Conservation (phyloP, 768 basidiomycete genomes). For the Cyclocybe aegerita region DNA sequence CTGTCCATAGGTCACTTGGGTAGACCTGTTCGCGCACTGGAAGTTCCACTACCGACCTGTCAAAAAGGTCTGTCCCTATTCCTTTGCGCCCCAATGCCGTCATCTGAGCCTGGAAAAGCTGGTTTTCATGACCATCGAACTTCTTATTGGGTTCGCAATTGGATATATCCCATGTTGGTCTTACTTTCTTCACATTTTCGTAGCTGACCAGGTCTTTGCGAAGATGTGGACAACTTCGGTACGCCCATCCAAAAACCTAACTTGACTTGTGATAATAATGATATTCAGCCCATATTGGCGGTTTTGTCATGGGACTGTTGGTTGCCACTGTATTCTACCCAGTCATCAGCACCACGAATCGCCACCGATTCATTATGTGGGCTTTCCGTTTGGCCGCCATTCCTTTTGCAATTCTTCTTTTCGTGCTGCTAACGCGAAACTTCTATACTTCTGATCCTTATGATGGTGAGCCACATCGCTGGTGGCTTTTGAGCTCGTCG, state of each 20-base stretch:
- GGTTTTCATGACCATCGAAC: constrained; percentile 80
- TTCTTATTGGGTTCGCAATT: constrained; percentile 82
- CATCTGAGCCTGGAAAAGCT: constrained; percentile 45
- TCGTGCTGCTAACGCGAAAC: constrained; percentile 79
- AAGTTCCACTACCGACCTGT: constrained; percentile 80
- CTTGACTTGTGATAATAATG: constrained; percentile 5
- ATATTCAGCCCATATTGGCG: constrained; percentile 75
- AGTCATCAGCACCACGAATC: constrained; percentile 76
- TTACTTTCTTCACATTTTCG: constrained; percentile 1
- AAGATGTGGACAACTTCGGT: constrained; percentile 92
- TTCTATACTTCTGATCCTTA: constrained; percentile 90
- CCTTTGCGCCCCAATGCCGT: not conserved
- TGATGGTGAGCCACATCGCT: constrained; percentile 52
- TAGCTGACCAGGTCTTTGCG: not conserved
- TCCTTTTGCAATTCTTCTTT: constrained; percentile 75
- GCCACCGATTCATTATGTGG: constrained; percentile 75
- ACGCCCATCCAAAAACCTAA: constrained; percentile 12
- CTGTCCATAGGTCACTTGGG: constrained; percentile 63
- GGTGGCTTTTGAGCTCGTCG: not conserved
- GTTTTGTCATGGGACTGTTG: constrained; percentile 82
- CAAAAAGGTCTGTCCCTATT: constrained; percentile 53
- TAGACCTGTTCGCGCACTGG: constrained; percentile 94
- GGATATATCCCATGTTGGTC: constrained; percentile 79
- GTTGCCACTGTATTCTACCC: constrained; percentile 86
- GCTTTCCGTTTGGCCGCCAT: constrained; percentile 69